phyloP scores from a whole-genome alignment of 2,329 filamentous ascomycete species.

The Colletotrichum caudatum region DNA sequence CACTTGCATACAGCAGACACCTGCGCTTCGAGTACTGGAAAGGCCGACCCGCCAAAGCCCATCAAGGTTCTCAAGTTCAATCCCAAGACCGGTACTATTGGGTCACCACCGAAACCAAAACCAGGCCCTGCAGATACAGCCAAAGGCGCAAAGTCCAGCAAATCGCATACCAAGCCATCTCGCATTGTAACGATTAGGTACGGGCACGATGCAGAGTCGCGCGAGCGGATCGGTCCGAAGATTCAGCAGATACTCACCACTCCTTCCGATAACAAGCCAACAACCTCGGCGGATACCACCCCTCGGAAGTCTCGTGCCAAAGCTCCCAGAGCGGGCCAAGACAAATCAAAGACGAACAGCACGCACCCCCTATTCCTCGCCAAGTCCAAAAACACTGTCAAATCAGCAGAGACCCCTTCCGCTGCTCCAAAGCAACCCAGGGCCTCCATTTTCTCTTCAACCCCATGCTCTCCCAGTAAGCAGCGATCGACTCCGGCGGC shows the following conservation, averaged over 20 bases:
- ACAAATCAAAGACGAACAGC: conserved; percentile 45
- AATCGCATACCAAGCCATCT: conserved; percentile 22
- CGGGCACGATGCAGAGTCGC: conserved; percentile 54
- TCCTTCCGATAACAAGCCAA: conserved; percentile 23
- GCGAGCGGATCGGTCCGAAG: conserved; percentile 64
- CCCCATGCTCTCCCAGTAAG: conserved; percentile 64
- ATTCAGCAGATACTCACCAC: conserved; percentile 72
- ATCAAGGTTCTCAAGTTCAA: conserved; percentile 65
- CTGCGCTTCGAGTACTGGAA: not conserved
- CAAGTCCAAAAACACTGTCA: conserved; percentile 39
- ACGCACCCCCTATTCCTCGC: conserved; percentile 59
- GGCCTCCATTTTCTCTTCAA: conserved; percentile 63
- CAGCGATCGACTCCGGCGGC: conserved; percentile 48
- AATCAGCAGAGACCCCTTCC: conserved; percentile 41
- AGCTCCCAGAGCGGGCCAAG: conserved; percentile 45
- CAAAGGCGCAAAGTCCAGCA: conserved; percentile 27
- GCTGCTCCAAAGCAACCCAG: conserved; percentile 45
- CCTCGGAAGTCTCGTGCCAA: conserved; percentile 46
- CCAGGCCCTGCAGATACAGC: conserved; percentile 43
- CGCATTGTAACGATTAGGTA: conserved; percentile 31
- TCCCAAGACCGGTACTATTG: conserved; percentile 70
- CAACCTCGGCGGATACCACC: conserved; percentile 45
- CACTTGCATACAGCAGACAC: not conserved
- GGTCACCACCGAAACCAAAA: conserved; percentile 70
- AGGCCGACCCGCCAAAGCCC: conserved; percentile 45